Base-by-base conservation (phyloP, 257 asterid species). In the Knoxia roxburghii region DNA sequence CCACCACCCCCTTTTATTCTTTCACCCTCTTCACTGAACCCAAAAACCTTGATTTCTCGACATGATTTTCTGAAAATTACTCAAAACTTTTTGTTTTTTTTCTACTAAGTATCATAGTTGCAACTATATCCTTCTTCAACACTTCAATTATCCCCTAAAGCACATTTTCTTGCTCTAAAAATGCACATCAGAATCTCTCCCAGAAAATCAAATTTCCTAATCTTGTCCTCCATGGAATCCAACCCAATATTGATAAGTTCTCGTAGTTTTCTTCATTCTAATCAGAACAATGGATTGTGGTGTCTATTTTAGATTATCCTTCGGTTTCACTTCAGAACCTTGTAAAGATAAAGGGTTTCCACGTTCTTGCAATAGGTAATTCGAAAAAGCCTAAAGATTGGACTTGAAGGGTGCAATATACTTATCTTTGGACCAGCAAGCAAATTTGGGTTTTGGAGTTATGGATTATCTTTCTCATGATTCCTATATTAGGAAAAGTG, bases 361-460 rank as follows among this genome's bases (percentile, higher is more conserved):
- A 89, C 65, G 77, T 91, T 53, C 86, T 91, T 59, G 98, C 98
- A n/a, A 62, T 91, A 68, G 98, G 96, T 72, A n/a, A n/a, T n/a
- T n/a, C n/a, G n/a, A n/a, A n/a, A n/a, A n/a, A n/a, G n/a, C n/a
- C n/a, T n/a, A n/a, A 89, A 71, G 98, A 91, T 69, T 91, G 98
- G 98, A 78, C 35, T 79, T 87, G 77, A 91, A 87, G 82, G 98
- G 98, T 91, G 75, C 73, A 55, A 82, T 91, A 33, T 86, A 56
- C 73, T 76, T 91, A 57, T 87, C 98, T 30, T 68, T 91, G 76
- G 96, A 89, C 29, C 61, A 77, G 73, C 98, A 91, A 82, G 92
- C 95, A 65, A 79, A 84, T 60, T 78, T 91, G 74, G 96, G 94
- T 9, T 91, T 80, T 64, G 69, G 89, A 81, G n/a, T n/a, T n/a